Percentiles rank a stretch among this genome's conserved stretches.
phyloP scores from a whole-genome alignment of 805 yeast genomes.

The Jamesozyma hellenica region DNA sequence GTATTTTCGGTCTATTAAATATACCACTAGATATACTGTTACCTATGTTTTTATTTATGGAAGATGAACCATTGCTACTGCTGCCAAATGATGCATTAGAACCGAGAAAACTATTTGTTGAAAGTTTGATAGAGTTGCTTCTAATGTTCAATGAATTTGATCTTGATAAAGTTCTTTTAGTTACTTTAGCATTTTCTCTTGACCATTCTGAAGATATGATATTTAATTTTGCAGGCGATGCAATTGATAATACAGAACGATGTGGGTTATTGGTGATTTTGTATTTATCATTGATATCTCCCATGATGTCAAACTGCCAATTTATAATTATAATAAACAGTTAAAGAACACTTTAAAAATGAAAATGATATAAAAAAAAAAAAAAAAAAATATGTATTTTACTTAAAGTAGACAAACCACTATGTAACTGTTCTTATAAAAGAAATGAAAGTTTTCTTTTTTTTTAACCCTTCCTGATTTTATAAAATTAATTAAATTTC shows the following conservation, averaged over 20 bases:
- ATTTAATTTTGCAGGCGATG: conserved; percentile 41
- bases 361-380: too few species aligned
- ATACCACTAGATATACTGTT: background rate
- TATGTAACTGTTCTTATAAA: too few species aligned
- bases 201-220: conserved; percentile 29
- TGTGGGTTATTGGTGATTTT: conserved; percentile 18
- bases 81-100: background rate
- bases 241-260: conserved; percentile 31
- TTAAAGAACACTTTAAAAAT: too few species aligned
- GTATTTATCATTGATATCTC: conserved; percentile 5
- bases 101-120: background rate
- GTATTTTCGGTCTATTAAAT: conserved; percentile 19
- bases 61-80: background rate
- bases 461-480: too few species aligned
- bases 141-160: conserved; percentile 21
- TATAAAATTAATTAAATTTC: background rate
- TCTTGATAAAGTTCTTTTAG: conserved; percentile 18
- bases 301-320: too few species aligned
- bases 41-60: background rate
- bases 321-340: too few species aligned
- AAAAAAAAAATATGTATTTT: too few species aligned
- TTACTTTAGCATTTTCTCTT: conserved; percentile 11
- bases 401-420: too few species aligned
- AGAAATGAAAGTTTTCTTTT: too few species aligned
- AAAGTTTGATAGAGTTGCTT: conserved; percentile 1